Evolutionary conservation across 345 rosid species (phyloP).

Genomic region (Erysimum cheiranthoides): DNA sequence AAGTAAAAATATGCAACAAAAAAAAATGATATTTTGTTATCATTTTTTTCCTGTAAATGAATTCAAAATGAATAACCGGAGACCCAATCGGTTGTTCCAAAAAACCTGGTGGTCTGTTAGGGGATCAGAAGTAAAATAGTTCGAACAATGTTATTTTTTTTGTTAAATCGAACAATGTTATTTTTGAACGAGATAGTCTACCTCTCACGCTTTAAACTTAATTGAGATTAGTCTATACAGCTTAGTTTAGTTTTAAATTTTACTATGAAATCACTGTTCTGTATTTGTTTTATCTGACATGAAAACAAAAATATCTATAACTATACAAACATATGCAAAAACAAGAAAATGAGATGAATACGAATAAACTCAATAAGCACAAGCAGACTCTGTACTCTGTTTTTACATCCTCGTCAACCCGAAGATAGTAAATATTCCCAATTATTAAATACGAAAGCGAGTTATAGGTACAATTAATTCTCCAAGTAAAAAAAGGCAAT

Average conservation of each 20-base stretch:
- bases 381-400: background rate
- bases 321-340: background rate
- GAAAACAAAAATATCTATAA: background rate
- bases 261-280: too few relatives aligned
- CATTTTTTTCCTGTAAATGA: background rate
- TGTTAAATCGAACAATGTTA: background rate
- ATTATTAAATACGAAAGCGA: background rate
- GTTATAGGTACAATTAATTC: background rate
- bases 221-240: background rate
- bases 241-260: background rate
- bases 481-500: background rate
- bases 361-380: background rate
- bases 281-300: background rate
- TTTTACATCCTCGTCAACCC: background rate
- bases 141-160: background rate
- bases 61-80: background rate
- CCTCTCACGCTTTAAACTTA: background rate
- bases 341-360: background rate
- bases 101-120: constrained; percentile 1
- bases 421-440: background rate
- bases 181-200: background rate
- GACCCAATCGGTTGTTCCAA: background rate
- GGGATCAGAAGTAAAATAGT: background rate
- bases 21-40: background rate
- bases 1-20: background rate